These are phyloP conservation scores for Kwoniella sp. DNA, from an alignment of 768 basidiomycete species.

Conservation along the genomic window DNA sequence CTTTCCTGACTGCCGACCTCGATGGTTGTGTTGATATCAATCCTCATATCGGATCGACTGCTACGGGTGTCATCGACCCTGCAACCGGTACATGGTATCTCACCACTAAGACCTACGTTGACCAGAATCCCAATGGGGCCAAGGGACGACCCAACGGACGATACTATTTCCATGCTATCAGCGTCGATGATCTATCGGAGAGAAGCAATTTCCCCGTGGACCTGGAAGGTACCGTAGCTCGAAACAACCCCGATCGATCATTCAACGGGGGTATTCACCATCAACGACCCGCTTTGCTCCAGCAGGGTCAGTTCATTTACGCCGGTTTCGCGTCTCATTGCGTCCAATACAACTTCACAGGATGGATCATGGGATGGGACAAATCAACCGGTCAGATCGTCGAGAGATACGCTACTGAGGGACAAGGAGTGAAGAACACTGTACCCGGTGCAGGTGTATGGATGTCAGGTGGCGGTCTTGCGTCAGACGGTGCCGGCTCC, in stretches of 20 bases:
- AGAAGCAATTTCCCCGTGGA: slow-evolving; percentile 19
- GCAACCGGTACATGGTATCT: slow-evolving; percentile 21
- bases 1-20: slow-evolving; percentile 20
- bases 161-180: slow-evolving; percentile 25
- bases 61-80: slow-evolving; percentile 23
- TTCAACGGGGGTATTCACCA: slow-evolving; percentile 24
- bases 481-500: slow-evolving; percentile 12
- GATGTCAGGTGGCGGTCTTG: slow-evolving; percentile 24
- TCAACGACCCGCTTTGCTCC: slow-evolving; percentile 19
- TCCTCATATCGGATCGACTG: slow-evolving; percentile 20
- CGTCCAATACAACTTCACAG: slow-evolving; percentile 25
- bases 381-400: slow-evolving; percentile 12
- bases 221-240: slow-evolving; percentile 14
- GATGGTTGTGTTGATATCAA: slow-evolving; percentile 25
- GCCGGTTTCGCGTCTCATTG: slow-evolving; percentile 25
- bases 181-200: slow-evolving; percentile 21
- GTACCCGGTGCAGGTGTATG: slow-evolving; percentile 20
- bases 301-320: slow-evolving; percentile 22
- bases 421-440: slow-evolving; percentile 12
- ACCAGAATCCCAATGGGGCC: slow-evolving; percentile 13
- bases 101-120: slow-evolving; percentile 19
- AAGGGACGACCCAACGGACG: slow-evolving; percentile 21
- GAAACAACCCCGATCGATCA: slow-evolving; percentile 23
- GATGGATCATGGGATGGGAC: slow-evolving; percentile 27
- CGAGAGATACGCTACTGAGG: slow-evolving; percentile 19